Conservation (phyloP, 2,329 filamentous ascomycete species). For the Camillea tinctor region DNA sequence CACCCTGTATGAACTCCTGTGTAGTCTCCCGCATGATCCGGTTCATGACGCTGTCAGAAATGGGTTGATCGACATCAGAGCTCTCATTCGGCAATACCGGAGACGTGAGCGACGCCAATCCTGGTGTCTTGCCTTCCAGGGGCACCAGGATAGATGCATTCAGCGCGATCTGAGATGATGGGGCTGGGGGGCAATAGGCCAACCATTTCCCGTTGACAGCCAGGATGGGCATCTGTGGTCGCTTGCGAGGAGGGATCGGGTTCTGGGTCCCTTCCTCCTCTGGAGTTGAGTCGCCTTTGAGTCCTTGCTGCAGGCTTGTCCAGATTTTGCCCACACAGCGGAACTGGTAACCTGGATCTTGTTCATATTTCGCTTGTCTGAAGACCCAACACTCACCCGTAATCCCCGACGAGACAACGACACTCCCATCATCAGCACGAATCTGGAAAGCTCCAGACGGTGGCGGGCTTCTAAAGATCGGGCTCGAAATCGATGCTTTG, state of each 20-base stretch:
- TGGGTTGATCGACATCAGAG: constrained; percentile 69
- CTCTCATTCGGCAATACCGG: constrained; percentile 67
- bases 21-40: constrained; percentile 77
- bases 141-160: constrained; percentile 64
- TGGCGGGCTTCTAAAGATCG: constrained; percentile 65
- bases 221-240: constrained; percentile 61
- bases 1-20: constrained; percentile 73
- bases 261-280: constrained; percentile 44
- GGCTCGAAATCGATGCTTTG: constrained; percentile 57
- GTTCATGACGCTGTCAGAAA: constrained; percentile 69
- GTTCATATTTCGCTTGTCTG: constrained; percentile 45
- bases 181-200: constrained; percentile 71
- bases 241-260: constrained; percentile 39
- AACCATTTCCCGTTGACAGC: constrained; percentile 73
- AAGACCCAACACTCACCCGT: constrained; percentile 89
- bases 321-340: constrained; percentile 84
- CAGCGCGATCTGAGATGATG: constrained; percentile 68
- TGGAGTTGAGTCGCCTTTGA: constrained; percentile 46
- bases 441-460: constrained; percentile 73
- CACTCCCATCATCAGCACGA: constrained; percentile 67
- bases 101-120: constrained; percentile 60
- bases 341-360: constrained; percentile 46
- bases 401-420: constrained; percentile 74
- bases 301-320: constrained; percentile 74
- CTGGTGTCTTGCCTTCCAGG: constrained; percentile 52